These are phyloP conservation scores for Ophiostoma australiae DNA, from an alignment of 2,329 filamentous ascomycete species.

Conservation along the genomic window DNA sequence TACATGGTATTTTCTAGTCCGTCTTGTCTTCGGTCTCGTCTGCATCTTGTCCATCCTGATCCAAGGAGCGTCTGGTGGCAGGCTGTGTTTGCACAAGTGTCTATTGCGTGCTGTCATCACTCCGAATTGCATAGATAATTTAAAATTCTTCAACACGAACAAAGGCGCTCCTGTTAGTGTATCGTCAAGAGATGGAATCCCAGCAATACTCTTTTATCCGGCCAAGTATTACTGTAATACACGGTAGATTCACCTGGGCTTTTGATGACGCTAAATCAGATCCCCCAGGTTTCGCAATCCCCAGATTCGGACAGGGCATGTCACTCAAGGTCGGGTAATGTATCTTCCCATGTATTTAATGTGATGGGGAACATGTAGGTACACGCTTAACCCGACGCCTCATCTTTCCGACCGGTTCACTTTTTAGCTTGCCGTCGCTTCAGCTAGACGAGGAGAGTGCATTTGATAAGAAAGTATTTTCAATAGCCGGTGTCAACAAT, in stretches of 20 bases:
- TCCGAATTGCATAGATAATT: neutral
- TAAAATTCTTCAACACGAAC: neutral
- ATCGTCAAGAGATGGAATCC: neutral
- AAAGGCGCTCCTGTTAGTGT: neutral
- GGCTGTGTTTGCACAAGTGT: neutral
- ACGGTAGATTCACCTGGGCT: neutral
- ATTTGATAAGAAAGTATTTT: neutral
- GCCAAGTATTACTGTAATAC: neutral
- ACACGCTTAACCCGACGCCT: neutral
- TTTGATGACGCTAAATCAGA: conserved; percentile 11
- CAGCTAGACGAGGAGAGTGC: neutral
- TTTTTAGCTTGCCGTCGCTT: neutral
- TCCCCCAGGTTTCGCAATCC: conserved; percentile 11
- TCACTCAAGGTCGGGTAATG: neutral
- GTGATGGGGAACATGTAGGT: neutral
- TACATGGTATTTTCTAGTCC: neutral
- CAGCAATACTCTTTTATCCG: neutral
- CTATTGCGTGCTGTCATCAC: neutral
- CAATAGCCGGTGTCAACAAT: neutral
- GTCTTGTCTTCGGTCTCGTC: neutral
- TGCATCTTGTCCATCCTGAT: no score
- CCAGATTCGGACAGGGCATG: neutral
- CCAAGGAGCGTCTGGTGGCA: no score
- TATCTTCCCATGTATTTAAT: neutral
- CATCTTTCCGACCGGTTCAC: neutral